These are phyloP conservation scores for Coleophoma cylindrospora DNA, from an alignment of 2,329 filamentous ascomycete species.

Conservation along the genomic window DNA sequence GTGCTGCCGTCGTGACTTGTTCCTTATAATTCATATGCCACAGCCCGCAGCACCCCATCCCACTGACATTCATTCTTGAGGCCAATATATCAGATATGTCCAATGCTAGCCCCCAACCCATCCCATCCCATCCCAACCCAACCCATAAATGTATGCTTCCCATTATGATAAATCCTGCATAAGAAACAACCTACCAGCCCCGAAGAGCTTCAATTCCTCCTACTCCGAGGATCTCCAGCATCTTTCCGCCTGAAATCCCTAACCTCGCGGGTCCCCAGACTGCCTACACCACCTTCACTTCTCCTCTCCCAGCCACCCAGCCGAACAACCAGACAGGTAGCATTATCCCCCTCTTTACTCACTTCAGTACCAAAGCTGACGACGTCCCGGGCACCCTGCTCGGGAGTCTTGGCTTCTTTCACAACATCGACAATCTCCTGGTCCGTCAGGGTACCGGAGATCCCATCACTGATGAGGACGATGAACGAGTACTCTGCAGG, in stretches of 20 bases:
- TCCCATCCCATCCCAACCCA: too few species aligned
- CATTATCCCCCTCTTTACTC: conserved; percentile 53
- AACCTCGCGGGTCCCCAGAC: conserved; percentile 86
- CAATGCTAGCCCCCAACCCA: too few species aligned
- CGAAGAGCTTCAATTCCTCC: conserved; percentile 25
- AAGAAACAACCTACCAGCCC: too few species aligned
- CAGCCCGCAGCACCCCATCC: too few species aligned
- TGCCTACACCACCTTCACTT: conserved; percentile 81
- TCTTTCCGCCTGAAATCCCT: conserved; percentile 78
- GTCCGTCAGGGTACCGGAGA: conserved; percentile 79
- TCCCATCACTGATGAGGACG: conserved; percentile 82
- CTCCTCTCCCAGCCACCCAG: conserved; percentile 67
- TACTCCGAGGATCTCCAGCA: conserved; percentile 73
- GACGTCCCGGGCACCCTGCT: conserved; percentile 73
- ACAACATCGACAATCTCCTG: conserved; percentile 96
- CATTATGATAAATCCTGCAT: too few species aligned
- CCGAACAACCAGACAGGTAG: conserved; percentile 62
- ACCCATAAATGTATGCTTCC: too few species aligned
- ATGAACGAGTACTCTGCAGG: conserved; percentile 87
- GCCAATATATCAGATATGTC: too few species aligned
- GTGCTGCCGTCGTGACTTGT: too few species aligned
- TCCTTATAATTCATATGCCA: too few species aligned
- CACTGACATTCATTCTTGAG: too few species aligned
- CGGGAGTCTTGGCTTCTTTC: conserved; percentile 89
- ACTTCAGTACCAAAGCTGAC: conserved; percentile 89